Evolutionary conservation across 1,139 yeast genomes (phyloP).

Genomic region (Hemisphaericaspora subhashii): DNA sequence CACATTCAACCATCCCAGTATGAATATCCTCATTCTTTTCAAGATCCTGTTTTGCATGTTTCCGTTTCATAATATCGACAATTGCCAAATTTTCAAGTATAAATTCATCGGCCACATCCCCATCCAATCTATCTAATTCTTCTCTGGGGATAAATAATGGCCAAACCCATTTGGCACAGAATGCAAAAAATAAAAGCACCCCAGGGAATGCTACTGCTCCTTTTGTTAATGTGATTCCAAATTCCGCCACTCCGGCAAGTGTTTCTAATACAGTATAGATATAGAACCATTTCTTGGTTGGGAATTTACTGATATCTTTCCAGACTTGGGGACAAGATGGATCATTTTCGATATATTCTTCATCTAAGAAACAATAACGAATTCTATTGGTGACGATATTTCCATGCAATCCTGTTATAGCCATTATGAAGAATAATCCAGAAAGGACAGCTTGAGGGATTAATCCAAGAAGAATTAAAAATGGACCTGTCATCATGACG

Average conservation of each 20-base stretch:
- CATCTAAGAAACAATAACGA: conserved; percentile 65
- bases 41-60: conserved; percentile 9
- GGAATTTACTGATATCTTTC: conserved; percentile 31
- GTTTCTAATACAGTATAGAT: conserved; percentile 60
- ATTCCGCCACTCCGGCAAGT: conserved; percentile 74
- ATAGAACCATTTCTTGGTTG: conserved; percentile 50
- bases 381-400: conserved; percentile 66
- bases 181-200: conserved; percentile 56
- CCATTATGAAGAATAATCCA: conserved; percentile 93
- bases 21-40: conserved; percentile 8
- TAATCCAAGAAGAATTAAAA: conserved; percentile 72
- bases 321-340: conserved; percentile 37
- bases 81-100: conserved; percentile 43
- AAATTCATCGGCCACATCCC: conserved; percentile 63
- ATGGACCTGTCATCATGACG: conserved; percentile 88
- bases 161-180: conserved; percentile 69
- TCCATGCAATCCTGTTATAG: conserved; percentile 70
- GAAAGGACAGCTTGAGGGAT: conserved; percentile 96
- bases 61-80: conserved; percentile 17
- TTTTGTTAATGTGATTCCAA: conserved; percentile 79
- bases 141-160: conserved; percentile 62
- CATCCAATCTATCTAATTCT: conserved; percentile 65
- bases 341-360: conserved; percentile 37
- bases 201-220: conserved; percentile 97
- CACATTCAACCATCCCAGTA: conserved; percentile 1